Base-by-base conservation (phyloP, 148 eudicot genomes). In the Euryodendron excelsum region DNA sequence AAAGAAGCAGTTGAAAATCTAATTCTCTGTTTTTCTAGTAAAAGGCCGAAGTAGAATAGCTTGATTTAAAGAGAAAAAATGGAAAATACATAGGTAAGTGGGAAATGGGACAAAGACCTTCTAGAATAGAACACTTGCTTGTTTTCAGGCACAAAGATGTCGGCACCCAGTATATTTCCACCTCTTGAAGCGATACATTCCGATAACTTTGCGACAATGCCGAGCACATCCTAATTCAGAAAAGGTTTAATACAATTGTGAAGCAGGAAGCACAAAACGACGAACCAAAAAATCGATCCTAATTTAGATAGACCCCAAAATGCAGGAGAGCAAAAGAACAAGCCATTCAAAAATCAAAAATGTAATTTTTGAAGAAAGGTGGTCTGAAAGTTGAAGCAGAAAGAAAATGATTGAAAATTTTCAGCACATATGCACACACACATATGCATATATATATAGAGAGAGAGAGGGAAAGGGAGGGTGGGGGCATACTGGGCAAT, bases 191-290 rank as follows among this genome's bases (percentile, higher is more conserved):
- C 93, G 28, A 95, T 89, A 74, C 91, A 90, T 13, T 94, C 96
- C 37, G 97, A 91, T 71, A 94, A 59, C 83, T 93, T 94, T 13
- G 98, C 96, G 23, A 92, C 94, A 69, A 94, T 93, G 36, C 98
- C 98, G 25, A 90, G 90, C 69, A 73, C 89, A 87, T 94, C 98
- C 97, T 92, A 84, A 48, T 14, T 73, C 18, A 20, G 28, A 62
- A 45, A 73, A 39, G n/a, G 1, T 14, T 72, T 33, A 27, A n/a
- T 68, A 41, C 45, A 41, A 11, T 60, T 31, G 0, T 18, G 63
- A 23, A 47, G 37, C 61, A 20, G 10, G 25, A 39, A 25, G 8
- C 41, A 72, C 69, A 65, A 45, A 34, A 60, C 39, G 58, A 23
- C 21, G 1, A 53, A 53, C 28, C 20, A 9, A 8, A 83, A 36